A percentile compares a stretch with the other conserved stretches of the same genome.
phyloP scores from a whole-genome alignment of 768 basidiomycete species.

The Kwoniella pini region DNA sequence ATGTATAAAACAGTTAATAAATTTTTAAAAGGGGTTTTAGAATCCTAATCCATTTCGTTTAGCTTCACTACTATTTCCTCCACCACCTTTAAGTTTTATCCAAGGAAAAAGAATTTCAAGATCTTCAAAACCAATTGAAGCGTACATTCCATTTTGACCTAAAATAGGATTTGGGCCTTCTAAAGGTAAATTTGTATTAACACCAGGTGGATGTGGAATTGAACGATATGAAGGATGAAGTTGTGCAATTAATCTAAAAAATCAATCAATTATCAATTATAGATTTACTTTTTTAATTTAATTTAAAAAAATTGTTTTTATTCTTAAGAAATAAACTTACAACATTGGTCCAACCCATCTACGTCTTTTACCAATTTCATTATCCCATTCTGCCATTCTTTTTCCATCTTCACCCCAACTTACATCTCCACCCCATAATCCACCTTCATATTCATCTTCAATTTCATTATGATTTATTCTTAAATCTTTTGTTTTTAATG shows the following conservation, averaged over 20 bases:
- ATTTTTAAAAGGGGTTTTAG: too few relatives aligned
- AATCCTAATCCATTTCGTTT: slow-evolving; percentile 28
- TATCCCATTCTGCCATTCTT: slow-evolving; percentile 44
- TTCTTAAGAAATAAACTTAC: slow-evolving; percentile 36
- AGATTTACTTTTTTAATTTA: too few relatives aligned
- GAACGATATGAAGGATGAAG: slow-evolving; percentile 34
- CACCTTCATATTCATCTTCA: slow-evolving; percentile 35
- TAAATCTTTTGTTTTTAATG: slow-evolving; percentile 10
- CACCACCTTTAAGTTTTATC: slow-evolving; percentile 44
- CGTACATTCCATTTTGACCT: slow-evolving; percentile 51
- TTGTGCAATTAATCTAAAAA: slow-evolving; percentile 48
- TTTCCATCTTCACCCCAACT: slow-evolving; percentile 12
- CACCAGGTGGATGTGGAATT: slow-evolving; percentile 28
- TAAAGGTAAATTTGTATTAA: slow-evolving; percentile 13
- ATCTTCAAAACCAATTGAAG: slow-evolving; percentile 48
- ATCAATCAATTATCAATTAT: too few relatives aligned
- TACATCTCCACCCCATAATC: slow-evolving; percentile 28
- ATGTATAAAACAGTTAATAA: too few relatives aligned
- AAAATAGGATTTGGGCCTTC: slow-evolving; percentile 42
- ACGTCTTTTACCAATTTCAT: slow-evolving; percentile 19
- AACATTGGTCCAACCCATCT: slow-evolving; percentile 53
- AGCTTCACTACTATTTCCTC: slow-evolving; percentile 34
- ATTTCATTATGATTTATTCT: slow-evolving; percentile 20
- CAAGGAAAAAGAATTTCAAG: slow-evolving; percentile 41
- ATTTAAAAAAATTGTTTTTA: slow-evolving; percentile 20